phyloP scores from a whole-genome alignment of 306 rosid species.

The Vigna radiata region DNA sequence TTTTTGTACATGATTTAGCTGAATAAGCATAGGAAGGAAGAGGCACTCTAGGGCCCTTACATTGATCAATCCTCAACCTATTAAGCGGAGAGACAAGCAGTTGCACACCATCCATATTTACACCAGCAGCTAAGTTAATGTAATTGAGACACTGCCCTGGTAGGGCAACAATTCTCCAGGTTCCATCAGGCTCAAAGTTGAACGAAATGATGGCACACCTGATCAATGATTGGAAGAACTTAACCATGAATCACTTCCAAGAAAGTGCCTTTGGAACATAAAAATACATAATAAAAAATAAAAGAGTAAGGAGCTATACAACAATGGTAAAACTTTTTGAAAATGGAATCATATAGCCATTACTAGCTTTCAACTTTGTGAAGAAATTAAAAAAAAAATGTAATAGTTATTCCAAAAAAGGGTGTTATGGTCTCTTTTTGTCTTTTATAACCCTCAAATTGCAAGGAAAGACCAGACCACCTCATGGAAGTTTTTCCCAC shows the following conservation, averaged over 20 bases:
- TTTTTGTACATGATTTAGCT: conserved; percentile 49
- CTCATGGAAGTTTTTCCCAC: not conserved
- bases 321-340: not conserved
- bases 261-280: conserved; percentile 30
- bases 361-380: conserved; percentile 20
- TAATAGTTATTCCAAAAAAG: conserved; percentile 18
- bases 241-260: conserved; percentile 36
- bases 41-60: conserved; percentile 51
- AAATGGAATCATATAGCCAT: conserved; percentile 3
- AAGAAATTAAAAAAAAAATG: not conserved
- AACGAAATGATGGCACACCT: conserved; percentile 64
- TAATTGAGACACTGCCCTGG: conserved; percentile 54
- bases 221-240: conserved; percentile 44
- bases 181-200: conserved; percentile 58
- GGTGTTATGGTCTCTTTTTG: not conserved
- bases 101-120: conserved; percentile 64
- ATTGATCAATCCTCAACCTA: conserved; percentile 53
- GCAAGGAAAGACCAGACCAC: conserved; percentile 32
- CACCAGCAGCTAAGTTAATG: conserved; percentile 49
- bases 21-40: conserved; percentile 52
- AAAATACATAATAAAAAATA: conserved; percentile 24
- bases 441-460: not conserved
- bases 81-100: conserved; percentile 61
- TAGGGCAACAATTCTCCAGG: conserved; percentile 60
- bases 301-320: conserved; percentile 25